Percentiles rank a stretch among this genome's conserved stretches.
Conservation (phyloP, 176 grass and related monocot species). For the Cenchrus purpureus region DNA sequence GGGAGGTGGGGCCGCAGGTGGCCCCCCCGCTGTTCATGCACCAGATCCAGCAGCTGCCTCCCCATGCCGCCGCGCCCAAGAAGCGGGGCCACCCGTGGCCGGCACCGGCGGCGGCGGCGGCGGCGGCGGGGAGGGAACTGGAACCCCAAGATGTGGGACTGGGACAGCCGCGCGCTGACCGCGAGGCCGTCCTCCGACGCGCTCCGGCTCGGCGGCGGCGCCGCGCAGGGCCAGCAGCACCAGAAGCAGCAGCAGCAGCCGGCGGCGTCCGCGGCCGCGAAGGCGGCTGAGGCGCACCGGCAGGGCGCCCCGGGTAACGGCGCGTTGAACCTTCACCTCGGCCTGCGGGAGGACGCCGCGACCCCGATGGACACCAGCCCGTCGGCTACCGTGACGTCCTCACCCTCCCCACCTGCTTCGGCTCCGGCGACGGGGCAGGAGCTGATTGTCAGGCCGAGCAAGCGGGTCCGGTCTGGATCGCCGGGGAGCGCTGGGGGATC, state of each 20-base stretch:
- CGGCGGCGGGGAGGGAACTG: constrained; percentile 45
- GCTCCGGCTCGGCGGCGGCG: constrained; percentile 28
- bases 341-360: constrained; percentile 35
- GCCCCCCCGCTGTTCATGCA: constrained; percentile 68
- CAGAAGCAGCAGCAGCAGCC: constrained; percentile 33
- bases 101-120: constrained; percentile 1
- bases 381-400: constrained; percentile 36
- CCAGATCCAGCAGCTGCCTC: constrained; percentile 62
- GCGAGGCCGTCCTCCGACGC: constrained; percentile 59
- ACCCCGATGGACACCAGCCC: constrained; percentile 41
- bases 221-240: constrained; percentile 27
- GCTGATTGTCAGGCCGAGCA: constrained; percentile 53
- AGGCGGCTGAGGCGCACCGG: neutral
- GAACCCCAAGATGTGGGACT: constrained; percentile 91
- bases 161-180: constrained; percentile 76
- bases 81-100: constrained; percentile 59
- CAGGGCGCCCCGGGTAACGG: constrained; percentile 36
- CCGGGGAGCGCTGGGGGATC: constrained; percentile 54
- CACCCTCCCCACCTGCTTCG: constrained; percentile 36
- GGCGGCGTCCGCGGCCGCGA: constrained; percentile 4
- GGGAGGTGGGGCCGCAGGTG: constrained; percentile 84
- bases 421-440: constrained; percentile 37
- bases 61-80: constrained; percentile 45
- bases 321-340: constrained; percentile 67
- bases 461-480: constrained; percentile 84